Evolutionary conservation across 2,329 filamentous ascomycete genomes (phyloP), one percentile per base, ranked within the genome.

Genomic region (Cladorrhinum sp.): DNA sequence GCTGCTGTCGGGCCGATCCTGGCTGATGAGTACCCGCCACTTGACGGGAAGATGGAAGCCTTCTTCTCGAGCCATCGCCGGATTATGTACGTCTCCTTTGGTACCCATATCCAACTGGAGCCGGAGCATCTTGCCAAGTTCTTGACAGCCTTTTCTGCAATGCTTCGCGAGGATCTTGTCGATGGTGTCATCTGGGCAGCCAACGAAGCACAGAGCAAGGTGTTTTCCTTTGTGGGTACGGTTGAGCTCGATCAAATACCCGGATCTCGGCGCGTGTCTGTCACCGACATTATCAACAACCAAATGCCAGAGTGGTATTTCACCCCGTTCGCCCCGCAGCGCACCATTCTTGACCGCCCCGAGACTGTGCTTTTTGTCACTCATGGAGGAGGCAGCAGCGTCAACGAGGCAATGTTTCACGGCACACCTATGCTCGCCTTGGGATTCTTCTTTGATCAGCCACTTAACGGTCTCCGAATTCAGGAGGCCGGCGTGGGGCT

Each of bases 401-500:
- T 73, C 27, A 79, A 78, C 51, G 77, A 79, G 63, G 71, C 69
- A 2, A 59, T 74, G 1, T 78, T 72, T 59, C 75, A 78, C 52
- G 76, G 76, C 0, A 73, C 67, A 1, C 72, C 73, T 0, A 70
- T 76, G 55, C 61, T 79, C 0, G 59, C 64, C 1, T 68, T 79
- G 20, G 71, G 71, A 0, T 72, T 75, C 61, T 79, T 75, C 67
- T 76, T 74, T 32, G 78, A 79, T 54, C 78, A 80, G 61, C 68
- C 76, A 7, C 68, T 68, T 12, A 79, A 79, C 60, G 70, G 68
- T 3, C 65, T 71, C 2, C 71, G 75, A 1, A 69, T 79, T 1
- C 64, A 64, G 1, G 68, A 67, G 0, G 73, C 71, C 0, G 77
- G 77, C 1, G 70, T 74, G 0, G 71, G 72, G 1, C 63, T 74